Percentiles rank a stretch among this genome's conserved stretches.
These are phyloP conservation scores for Striga hermonthica DNA, from an alignment of 305 asterid species.

Conservation along the genomic window DNA sequence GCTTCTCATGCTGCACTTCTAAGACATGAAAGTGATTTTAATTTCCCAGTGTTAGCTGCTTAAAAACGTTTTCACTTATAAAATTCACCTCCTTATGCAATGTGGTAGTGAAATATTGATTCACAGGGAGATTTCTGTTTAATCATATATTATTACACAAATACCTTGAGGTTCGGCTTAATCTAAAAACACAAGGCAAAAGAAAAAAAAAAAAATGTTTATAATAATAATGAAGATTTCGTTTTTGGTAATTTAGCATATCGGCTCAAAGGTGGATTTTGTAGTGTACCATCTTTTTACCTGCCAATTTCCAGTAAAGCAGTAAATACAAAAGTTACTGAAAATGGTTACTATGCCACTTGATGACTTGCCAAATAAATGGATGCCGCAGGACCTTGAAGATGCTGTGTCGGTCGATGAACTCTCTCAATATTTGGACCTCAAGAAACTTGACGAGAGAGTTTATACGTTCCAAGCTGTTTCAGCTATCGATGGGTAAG, in stretches of 20 bases:
- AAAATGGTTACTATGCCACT: constrained; percentile 9
- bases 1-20: too few species aligned
- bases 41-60: too few species aligned
- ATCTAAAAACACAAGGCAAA: too few species aligned
- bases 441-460: constrained; percentile 82
- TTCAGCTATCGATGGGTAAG: constrained; percentile 80
- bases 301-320: not conserved
- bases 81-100: too few species aligned
- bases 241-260: not conserved
- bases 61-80: too few species aligned
- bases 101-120: too few species aligned
- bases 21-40: too few species aligned
- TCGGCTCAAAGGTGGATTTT: not conserved
- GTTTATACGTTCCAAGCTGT: constrained; percentile 74
- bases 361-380: constrained; percentile 4
- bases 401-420: constrained; percentile 85
- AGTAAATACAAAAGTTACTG: not conserved
- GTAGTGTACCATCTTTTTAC: not conserved
- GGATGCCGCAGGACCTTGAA: constrained; percentile 60
- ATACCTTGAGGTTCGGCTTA: too few species aligned
- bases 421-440: constrained; percentile 76
- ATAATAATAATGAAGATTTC: not conserved
- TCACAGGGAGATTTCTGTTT: too few species aligned
- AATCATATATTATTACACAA: too few species aligned
- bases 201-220: too few species aligned